Conservation (phyloP, 1,284 basidiomycete species). For the Cutaneotrichosporon curvatum region DNA sequence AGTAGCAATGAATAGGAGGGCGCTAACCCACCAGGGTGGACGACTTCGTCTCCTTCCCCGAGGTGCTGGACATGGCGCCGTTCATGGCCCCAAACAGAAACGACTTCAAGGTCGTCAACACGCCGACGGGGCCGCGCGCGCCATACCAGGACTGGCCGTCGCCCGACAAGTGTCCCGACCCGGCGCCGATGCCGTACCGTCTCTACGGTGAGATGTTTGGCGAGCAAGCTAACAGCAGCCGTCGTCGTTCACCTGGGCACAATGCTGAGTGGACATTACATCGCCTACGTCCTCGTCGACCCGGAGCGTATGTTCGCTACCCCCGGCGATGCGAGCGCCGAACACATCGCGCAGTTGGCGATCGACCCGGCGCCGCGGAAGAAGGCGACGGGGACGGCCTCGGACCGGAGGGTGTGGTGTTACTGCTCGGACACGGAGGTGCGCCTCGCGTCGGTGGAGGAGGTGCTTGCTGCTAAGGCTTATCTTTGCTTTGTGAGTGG, state of each 20-base stretch:
- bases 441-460: slow-evolving; percentile 67
- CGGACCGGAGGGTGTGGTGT: slow-evolving; percentile 66
- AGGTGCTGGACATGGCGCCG: slow-evolving; percentile 71
- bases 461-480: slow-evolving; percentile 81
- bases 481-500: slow-evolving; percentile 57
- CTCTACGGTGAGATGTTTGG: slow-evolving; percentile 39
- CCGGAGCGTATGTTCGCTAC: slow-evolving; percentile 31
- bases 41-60: slow-evolving; percentile 81
- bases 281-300: slow-evolving; percentile 55
- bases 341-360: neutral
- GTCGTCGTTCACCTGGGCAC: slow-evolving; percentile 82
- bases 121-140: slow-evolving; percentile 27
- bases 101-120: slow-evolving; percentile 41
- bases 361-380: neutral
- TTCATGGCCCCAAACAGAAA: slow-evolving; percentile 67
- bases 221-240: slow-evolving; percentile 48
- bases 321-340: slow-evolving; percentile 3
- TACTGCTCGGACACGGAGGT: slow-evolving; percentile 76
- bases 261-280: slow-evolving; percentile 82
- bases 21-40: slow-evolving; percentile 57
- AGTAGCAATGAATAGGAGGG: slow-evolving; percentile 34
- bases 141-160: slow-evolving; percentile 43
- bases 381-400: neutral
- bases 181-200: slow-evolving; percentile 37
- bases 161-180: slow-evolving; percentile 35